Evolutionary conservation across 129 eudicot genomes (phyloP).

Genomic region (Helianthus tuberosus): DNA sequence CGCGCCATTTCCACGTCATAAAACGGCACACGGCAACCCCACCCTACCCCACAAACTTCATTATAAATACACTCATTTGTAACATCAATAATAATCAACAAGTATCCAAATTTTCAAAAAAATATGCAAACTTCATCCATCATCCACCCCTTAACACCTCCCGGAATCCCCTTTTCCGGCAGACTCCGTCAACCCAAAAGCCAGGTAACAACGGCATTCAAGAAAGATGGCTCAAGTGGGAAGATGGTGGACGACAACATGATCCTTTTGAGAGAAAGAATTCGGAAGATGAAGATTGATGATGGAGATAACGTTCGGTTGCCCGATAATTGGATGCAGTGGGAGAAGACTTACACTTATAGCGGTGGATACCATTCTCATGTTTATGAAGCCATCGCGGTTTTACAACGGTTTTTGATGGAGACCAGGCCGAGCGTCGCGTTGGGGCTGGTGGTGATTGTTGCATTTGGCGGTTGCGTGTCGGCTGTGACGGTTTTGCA

Average conservation of each 20-base stretch:
- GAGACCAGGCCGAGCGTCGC: constrained; percentile 56
- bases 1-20: no score
- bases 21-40: no score
- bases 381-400: constrained; percentile 48
- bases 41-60: background rate
- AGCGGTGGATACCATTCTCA: constrained; percentile 37
- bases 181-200: background rate
- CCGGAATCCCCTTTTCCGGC: constrained; percentile 24
- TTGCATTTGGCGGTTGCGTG: constrained; percentile 38
- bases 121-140: constrained; percentile 27
- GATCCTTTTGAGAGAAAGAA: constrained; percentile 58
- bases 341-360: constrained; percentile 46
- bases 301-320: constrained; percentile 32
- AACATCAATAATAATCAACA: no score
- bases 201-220: constrained; percentile 17
- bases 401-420: constrained; percentile 46
- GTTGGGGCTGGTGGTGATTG: constrained; percentile 34
- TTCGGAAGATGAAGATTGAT: constrained; percentile 30
- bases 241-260: constrained; percentile 39
- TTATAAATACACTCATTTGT: constrained; percentile 17
- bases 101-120: no score
- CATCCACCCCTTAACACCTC: constrained; percentile 14
- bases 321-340: constrained; percentile 50
- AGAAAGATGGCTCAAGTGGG: constrained; percentile 17
- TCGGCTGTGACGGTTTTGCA: constrained; percentile 24